Conservation (phyloP, 805 yeast genomes). For the Saturnispora sanitii region DNA sequence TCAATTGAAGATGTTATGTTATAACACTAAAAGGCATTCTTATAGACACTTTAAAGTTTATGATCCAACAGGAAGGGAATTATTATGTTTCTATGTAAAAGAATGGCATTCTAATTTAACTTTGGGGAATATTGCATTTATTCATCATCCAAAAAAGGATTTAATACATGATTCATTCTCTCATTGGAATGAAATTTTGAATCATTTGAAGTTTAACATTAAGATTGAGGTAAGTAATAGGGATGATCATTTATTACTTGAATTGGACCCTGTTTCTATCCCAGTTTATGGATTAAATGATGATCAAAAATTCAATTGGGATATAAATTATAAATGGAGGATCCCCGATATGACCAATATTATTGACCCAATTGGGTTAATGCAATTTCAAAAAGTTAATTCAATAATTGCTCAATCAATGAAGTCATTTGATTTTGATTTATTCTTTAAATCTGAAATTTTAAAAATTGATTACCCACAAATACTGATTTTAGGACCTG, state of each 20-base stretch:
- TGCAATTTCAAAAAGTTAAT: not conserved
- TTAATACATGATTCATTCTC: not conserved
- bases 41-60: not conserved
- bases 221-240: not conserved
- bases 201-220: conserved; percentile 5
- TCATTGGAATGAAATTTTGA: not conserved
- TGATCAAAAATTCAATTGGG: not conserved
- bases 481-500: not conserved
- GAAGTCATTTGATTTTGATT: not conserved
- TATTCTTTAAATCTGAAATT: not conserved
- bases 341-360: conserved; percentile 3
- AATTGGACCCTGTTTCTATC: conserved; percentile 1
- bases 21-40: not conserved
- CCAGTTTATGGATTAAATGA: conserved; percentile 1
- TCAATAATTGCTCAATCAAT: not conserved
- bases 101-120: not conserved
- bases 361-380: too few species aligned
- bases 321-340: conserved; percentile 1
- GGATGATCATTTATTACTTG: not conserved
- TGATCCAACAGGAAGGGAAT: not conserved
- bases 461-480: not conserved
- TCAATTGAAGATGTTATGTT: conserved; percentile 1
- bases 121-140: conserved; percentile 1
- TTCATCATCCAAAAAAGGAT: not conserved
- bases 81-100: not conserved